A percentile compares a stretch with the other conserved stretches of the same genome.
phyloP scores from a whole-genome alignment of 768 basidiomycete genomes.

The Psilocybe sp. region DNA sequence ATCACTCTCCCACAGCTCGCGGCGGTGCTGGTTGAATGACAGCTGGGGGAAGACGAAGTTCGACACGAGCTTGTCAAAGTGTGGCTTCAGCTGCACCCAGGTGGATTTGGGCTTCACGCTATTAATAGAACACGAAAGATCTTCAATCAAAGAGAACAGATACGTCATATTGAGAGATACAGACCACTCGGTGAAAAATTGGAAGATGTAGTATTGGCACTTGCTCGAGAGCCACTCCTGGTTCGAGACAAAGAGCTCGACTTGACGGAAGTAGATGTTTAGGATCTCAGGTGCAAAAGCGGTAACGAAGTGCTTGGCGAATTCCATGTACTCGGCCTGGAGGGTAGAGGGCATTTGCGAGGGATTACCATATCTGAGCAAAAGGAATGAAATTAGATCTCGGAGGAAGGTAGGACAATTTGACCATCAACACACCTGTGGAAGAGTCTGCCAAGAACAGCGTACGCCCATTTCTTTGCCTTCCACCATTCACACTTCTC shows the following conservation, averaged over 20 bases:
- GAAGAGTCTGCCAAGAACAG: constrained; percentile 76
- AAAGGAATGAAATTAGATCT: neutral
- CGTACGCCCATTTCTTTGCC: constrained; percentile 91
- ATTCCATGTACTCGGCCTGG: constrained; percentile 64
- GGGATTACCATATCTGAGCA: constrained; percentile 71
- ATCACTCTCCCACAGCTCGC: constrained; percentile 76
- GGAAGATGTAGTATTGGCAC: constrained; percentile 79
- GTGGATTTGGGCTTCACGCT: constrained; percentile 94
- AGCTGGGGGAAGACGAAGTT: constrained; percentile 85
- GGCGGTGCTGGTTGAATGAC: constrained; percentile 66
- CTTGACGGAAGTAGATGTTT: constrained; percentile 69
- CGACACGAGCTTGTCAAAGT: constrained; percentile 74
- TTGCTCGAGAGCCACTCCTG: constrained; percentile 81
- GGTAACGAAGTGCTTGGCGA: constrained; percentile 75
- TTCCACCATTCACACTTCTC: constrained; percentile 88
- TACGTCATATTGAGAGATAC: constrained; percentile 17
- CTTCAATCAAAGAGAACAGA: neutral
- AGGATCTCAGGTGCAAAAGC: constrained; percentile 86
- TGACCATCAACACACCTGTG: constrained; percentile 44
- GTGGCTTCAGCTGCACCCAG: constrained; percentile 85
- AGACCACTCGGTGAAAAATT: constrained; percentile 87
- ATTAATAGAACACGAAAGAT: constrained; percentile 1
- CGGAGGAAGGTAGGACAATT: neutral
- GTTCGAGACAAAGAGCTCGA: constrained; percentile 70
- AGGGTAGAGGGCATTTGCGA: constrained; percentile 77